Evolutionary conservation across 805 yeast species (phyloP), one percentile per base, ranked within the genome.

Genomic region (Ogataea angusta): DNA sequence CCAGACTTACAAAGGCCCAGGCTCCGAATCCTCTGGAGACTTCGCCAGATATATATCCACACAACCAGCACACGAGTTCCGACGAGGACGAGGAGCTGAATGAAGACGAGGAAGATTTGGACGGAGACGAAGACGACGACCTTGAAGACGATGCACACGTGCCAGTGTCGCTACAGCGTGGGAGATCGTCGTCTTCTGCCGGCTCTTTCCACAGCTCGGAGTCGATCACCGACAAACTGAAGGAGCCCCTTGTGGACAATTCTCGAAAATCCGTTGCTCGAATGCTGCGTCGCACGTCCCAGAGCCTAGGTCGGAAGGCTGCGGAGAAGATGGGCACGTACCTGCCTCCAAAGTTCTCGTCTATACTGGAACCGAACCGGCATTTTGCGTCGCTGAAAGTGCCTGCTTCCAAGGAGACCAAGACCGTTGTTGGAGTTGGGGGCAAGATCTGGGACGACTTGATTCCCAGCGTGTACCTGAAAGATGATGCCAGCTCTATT

Each of bases 311-410:
- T 0, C 67, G 90, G 35, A 78, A 77, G 47, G 93, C 93, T 1
- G 96, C 95, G 0, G 95, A 83, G 53, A 83, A 80, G 38, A 81
- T 89, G 75, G 96, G 95, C 0, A 86, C 86, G n/a, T 84, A 83
- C 46, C 70, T 90, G 21, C 96, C 97, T 2, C 80, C 85, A 10
- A 78, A 86, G 40, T 82, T 91, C 42, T 79, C 91, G 2, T 87
- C 95, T 0, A 82, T 91, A 44, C 68, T 91, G 54, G 97, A 91
- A 57, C 95, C 97, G 6, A 80, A 86, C 14, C 73, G 99, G 45
- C 97, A 91, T 59, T 93, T 93, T 72, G 98, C 98, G 0, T 87
- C 88, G 22, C 69, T 67, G 30, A 67, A 68, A 43, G 71, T 72
- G 41, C 63, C 75, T 1, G 66, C 72, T 0, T 62, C 69, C 1